Conservation (phyloP, 768 basidiomycete species). For the Phallus indusiatus region DNA sequence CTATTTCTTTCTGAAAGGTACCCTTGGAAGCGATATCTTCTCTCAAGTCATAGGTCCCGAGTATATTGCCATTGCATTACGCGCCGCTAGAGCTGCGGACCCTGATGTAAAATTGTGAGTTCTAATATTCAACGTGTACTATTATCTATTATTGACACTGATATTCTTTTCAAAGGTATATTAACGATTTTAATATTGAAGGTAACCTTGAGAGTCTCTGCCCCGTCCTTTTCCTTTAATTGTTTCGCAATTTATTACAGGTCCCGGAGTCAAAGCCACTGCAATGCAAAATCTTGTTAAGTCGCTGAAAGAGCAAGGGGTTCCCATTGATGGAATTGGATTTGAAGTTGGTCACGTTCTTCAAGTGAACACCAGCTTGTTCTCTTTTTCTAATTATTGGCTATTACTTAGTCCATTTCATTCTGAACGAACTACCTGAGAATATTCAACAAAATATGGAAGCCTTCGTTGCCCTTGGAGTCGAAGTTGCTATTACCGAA, state of each 20-base stretch:
- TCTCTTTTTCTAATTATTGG: not conserved
- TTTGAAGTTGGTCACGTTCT: not conserved
- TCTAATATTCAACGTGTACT: constrained; percentile 4
- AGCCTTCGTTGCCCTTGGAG: constrained; percentile 3
- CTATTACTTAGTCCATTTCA: constrained; percentile 2
- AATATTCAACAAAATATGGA: constrained; percentile 1
- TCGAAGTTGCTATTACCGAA: constrained; percentile 10
- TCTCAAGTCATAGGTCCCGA: constrained; percentile 36
- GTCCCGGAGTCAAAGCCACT: constrained; percentile 1
- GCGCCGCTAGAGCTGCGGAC: constrained; percentile 44
- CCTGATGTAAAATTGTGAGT: constrained; percentile 48
- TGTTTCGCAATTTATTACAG: not conserved
- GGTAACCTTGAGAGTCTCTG: not conserved
- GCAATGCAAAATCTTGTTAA: constrained; percentile 6
- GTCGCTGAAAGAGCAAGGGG: not conserved
- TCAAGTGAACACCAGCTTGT: not conserved
- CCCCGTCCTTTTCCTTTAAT: not conserved
- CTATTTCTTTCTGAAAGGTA: constrained; percentile 12
- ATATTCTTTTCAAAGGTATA: not conserved
- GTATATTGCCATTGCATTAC: constrained; percentile 43
- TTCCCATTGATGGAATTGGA: constrained; percentile 11
- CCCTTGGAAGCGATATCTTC: constrained; percentile 44
- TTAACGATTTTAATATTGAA: constrained; percentile 27
- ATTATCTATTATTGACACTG: too few relatives aligned
- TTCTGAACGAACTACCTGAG: not conserved